Conservation (phyloP, 352 stramenopile species). For the Hyaloperonospora brassicae region DNA sequence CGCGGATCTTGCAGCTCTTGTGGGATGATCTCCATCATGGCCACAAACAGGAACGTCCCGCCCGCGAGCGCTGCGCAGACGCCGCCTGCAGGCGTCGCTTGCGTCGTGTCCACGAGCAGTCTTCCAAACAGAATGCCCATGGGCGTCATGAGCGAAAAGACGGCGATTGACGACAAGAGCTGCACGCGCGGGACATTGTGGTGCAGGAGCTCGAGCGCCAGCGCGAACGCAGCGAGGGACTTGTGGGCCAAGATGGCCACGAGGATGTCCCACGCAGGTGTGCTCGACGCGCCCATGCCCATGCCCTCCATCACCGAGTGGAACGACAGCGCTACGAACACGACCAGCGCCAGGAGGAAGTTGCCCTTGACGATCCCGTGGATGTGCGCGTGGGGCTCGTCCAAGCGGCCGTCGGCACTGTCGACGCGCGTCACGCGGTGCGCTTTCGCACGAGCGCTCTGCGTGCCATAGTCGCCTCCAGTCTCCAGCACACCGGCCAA, state of each 20-base stretch:
- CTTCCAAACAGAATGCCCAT: conserved; percentile 56
- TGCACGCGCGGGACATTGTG: conserved; percentile 38
- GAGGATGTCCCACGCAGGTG: conserved; percentile 65
- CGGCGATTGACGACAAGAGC: conserved; percentile 35
- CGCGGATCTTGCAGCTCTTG: conserved; percentile 60
- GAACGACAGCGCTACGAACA: conserved; percentile 78
- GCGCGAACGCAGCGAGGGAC: conserved; percentile 63
- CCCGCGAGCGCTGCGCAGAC: conserved; percentile 69
- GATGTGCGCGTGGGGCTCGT: conserved; percentile 46
- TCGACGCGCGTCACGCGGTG: background rate
- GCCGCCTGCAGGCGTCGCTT: conserved; percentile 42
- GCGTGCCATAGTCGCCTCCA: conserved; percentile 20
- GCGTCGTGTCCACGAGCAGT: conserved; percentile 36
- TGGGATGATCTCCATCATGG: conserved; percentile 75
- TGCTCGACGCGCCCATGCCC: conserved; percentile 56
- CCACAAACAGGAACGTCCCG: conserved; percentile 76
- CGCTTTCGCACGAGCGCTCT: conserved; percentile 6
- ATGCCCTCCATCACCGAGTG: conserved; percentile 84
- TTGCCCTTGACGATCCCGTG: conserved; percentile 58
- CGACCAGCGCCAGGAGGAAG: conserved; percentile 52
- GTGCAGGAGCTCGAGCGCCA: conserved; percentile 63
- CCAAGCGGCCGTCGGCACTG: conserved; percentile 5
- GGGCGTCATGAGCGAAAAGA: conserved; percentile 75
- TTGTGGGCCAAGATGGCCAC: conserved; percentile 80
- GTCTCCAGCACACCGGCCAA: conserved; percentile 14